Evolutionary conservation across 768 basidiomycete species (phyloP).

Genomic region (Neoboletus subvelutipes): DNA sequence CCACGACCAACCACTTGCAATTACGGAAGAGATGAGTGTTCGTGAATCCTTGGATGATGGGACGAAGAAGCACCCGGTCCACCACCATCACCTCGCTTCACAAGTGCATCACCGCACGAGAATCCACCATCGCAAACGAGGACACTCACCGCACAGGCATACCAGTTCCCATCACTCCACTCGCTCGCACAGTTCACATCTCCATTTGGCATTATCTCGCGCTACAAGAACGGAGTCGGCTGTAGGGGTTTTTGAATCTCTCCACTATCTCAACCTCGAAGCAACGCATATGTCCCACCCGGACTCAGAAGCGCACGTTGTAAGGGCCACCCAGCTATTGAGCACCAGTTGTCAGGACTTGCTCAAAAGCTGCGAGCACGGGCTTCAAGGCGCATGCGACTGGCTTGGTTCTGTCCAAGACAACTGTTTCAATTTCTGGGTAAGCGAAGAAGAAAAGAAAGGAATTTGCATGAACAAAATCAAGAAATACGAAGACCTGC

Average conservation of each 20-base stretch:
- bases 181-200: slow-evolving; percentile 39
- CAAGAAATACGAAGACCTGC: slow-evolving; percentile 37
- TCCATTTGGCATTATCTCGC: slow-evolving; percentile 37
- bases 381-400: slow-evolving; percentile 40
- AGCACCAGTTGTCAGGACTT: slow-evolving; percentile 54
- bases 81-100: slow-evolving; percentile 1
- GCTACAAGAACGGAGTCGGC: slow-evolving; percentile 44
- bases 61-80: not conserved
- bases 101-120: slow-evolving; percentile 4
- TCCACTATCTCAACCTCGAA: slow-evolving; percentile 69
- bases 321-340: slow-evolving; percentile 45
- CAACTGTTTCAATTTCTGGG: slow-evolving; percentile 41
- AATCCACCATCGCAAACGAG: slow-evolving; percentile 7
- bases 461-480: slow-evolving; percentile 35
- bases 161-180: slow-evolving; percentile 24
- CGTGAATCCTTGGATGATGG: not conserved
- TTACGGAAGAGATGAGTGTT: not conserved
- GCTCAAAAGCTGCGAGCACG: slow-evolving; percentile 42
- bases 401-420: slow-evolving; percentile 50
- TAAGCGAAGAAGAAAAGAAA: slow-evolving; percentile 30
- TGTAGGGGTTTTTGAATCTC: slow-evolving; percentile 74
- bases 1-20: not conserved
- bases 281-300: slow-evolving; percentile 52
- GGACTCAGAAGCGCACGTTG: slow-evolving; percentile 41
- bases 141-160: slow-evolving; percentile 13